These are phyloP conservation scores for Petunia secreta DNA, from an alignment of 257 asterid species.

Conservation along the genomic window DNA sequence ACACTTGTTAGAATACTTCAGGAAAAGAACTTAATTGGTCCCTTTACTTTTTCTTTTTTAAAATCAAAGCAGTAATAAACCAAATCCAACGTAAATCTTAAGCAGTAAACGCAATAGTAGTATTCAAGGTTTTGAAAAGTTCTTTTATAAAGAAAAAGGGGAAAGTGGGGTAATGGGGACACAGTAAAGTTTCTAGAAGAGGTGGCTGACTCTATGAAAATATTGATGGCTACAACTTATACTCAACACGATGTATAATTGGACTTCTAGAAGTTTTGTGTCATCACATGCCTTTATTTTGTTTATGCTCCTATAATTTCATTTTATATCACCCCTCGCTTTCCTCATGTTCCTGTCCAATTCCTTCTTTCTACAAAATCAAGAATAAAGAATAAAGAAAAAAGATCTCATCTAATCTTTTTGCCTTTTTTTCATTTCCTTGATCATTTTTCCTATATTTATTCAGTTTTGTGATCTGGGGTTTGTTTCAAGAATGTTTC, in stretches of 20 bases:
- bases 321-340: neutral
- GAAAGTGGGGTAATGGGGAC: neutral
- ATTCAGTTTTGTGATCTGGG: neutral
- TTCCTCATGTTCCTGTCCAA: conserved; percentile 9
- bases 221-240: conserved; percentile 6
- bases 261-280: conserved; percentile 25
- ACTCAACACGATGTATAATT: neutral
- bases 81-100: neutral
- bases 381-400: neutral
- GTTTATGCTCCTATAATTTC: neutral
- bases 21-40: no score
- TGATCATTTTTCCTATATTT: neutral
- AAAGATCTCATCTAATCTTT: neutral
- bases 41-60: neutral
- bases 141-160: neutral
- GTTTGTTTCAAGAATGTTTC: neutral
- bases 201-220: neutral
- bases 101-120: neutral
- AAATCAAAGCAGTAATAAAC: neutral
- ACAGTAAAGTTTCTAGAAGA: conserved; percentile 21
- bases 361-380: neutral
- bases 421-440: neutral
- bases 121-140: conserved; percentile 6
- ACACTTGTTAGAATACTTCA: no score
- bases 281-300: conserved; percentile 8